Evolutionary conservation across 2,329 filamentous ascomycete genomes (phyloP), one percentile per base, ranked within the genome.

Genomic region (Setomelanomma holmii): DNA sequence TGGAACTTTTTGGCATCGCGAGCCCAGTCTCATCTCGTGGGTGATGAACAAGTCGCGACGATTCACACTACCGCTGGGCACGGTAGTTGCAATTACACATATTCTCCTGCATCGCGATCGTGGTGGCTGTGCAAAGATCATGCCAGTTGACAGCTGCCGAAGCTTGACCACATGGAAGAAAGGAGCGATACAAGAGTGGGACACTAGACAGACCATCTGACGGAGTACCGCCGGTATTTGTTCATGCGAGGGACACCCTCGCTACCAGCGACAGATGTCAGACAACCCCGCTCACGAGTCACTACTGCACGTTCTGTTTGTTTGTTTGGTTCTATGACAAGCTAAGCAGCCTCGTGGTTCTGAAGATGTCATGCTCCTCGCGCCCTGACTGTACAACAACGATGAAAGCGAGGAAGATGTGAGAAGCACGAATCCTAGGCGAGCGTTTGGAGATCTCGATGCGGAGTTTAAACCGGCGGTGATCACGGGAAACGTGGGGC

Each of bases 241-340:
- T 30, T 49, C 47, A 53, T 54, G 54, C 54, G 47, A 53, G 43
- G 42, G 46, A 20, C 35, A 41, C 23, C 33, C 30, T 49, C 51
- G 41, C 47, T 45, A 45, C 30, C 42, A 19, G 33, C 12, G 7
- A 19, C 40, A n/a, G 21, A 34, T 47, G 44, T 40, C 35, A 47
- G 22, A 22, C 35, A 40, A 40, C 44, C 35, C 44, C 44, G 34
- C 44, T 14, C 27, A 10, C 10, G 14, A 5, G 23, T 12, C 30
- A 19, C 19, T 16, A 20, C n/a, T 21, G 19, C 43, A 39, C 19
- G 17, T 27, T 8, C 4, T 22, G 14, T 38, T 30, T 39, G 14
- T 30, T 30, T 30, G 5, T 30, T 30, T 30, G 27, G 27, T 30
- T 6, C 12, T 30, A 14, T 14, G 27, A 30, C 5, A 30, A n/a